These are phyloP conservation scores for Plenodomus lindquistii DNA, from an alignment of 2,329 filamentous ascomycete species.

Conservation along the genomic window DNA sequence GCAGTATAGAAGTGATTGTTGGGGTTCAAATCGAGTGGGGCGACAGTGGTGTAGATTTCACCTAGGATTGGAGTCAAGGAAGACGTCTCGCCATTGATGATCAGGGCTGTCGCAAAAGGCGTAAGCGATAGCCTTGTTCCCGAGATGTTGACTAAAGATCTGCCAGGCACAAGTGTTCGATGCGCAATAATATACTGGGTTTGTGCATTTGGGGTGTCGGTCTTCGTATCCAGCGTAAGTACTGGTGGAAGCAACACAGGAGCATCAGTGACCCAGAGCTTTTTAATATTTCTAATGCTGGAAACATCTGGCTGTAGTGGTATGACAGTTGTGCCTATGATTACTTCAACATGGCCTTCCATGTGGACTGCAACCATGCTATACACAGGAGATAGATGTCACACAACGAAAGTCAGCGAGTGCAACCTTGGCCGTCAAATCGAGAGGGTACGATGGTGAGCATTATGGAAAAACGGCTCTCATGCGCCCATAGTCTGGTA, in stretches of 20 bases:
- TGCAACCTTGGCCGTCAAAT: constrained; percentile 7
- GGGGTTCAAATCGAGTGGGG: constrained; percentile 40
- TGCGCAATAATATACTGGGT: constrained; percentile 33
- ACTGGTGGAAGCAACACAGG: constrained; percentile 15
- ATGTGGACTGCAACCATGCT: constrained; percentile 29
- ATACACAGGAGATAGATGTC: constrained; percentile 25
- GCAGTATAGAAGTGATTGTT: constrained; percentile 44
- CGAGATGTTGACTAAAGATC: constrained; percentile 40
- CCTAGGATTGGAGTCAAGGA: constrained; percentile 21
- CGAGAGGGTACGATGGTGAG: constrained; percentile 15
- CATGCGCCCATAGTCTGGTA: too few relatives aligned
- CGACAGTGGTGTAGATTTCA: constrained; percentile 25
- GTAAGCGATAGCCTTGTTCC: constrained; percentile 39
- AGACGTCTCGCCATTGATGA: constrained; percentile 39
- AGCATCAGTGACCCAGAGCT: constrained; percentile 18
- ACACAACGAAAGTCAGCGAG: constrained; percentile 13
- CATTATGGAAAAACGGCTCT: background rate
- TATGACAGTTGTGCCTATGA: constrained; percentile 25
- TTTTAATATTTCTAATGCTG: background rate
- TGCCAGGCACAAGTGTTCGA: constrained; percentile 41
- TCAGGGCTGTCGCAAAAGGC: constrained; percentile 43
- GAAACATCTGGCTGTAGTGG: constrained; percentile 8
- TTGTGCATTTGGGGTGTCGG: constrained; percentile 26
- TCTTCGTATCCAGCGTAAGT: constrained; percentile 26
- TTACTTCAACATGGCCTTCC: constrained; percentile 21